Evolutionary conservation across 768 basidiomycete species (phyloP).

Genomic region (Tylopilus plumbeoviolaceoides): DNA sequence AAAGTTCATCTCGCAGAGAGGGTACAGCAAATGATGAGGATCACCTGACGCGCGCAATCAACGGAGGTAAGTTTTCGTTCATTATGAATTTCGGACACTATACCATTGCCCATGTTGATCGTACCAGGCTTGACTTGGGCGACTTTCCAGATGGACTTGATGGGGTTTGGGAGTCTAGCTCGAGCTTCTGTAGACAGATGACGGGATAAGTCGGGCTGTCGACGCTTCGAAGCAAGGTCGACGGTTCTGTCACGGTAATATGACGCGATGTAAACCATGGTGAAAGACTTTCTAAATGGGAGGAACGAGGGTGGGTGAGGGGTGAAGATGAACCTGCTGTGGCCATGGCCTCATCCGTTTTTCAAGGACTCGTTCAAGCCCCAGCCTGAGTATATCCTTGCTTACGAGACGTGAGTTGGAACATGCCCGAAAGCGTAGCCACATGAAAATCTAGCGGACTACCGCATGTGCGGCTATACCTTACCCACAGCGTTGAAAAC

Average conservation of each 20-base stretch:
- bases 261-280: conserved; percentile 28
- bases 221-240: conserved; percentile 20
- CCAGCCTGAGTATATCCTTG: not conserved
- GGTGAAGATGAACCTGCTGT: not conserved
- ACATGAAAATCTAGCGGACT: not conserved
- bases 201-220: conserved; percentile 29
- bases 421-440: too few relatives aligned
- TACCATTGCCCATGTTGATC: conserved; percentile 38
- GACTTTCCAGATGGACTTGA: conserved; percentile 35
- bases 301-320: not conserved
- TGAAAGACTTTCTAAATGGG: not conserved
- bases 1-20: conserved; percentile 32
- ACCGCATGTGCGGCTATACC: not conserved
- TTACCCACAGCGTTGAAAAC: not conserved
- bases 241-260: conserved; percentile 9
- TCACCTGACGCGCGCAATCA: conserved; percentile 23
- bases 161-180: conserved; percentile 33
- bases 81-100: not conserved
- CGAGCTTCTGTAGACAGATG: conserved; percentile 34
- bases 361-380: conserved; percentile 14
- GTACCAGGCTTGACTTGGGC: conserved; percentile 33
- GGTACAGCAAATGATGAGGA: conserved; percentile 33
- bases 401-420: not conserved
- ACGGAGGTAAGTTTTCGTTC: not conserved
- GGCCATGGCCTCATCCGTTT: not conserved